These are phyloP conservation scores for Termitomyces eurrhizus DNA, from an alignment of 768 basidiomycete species.

Conservation along the genomic window DNA sequence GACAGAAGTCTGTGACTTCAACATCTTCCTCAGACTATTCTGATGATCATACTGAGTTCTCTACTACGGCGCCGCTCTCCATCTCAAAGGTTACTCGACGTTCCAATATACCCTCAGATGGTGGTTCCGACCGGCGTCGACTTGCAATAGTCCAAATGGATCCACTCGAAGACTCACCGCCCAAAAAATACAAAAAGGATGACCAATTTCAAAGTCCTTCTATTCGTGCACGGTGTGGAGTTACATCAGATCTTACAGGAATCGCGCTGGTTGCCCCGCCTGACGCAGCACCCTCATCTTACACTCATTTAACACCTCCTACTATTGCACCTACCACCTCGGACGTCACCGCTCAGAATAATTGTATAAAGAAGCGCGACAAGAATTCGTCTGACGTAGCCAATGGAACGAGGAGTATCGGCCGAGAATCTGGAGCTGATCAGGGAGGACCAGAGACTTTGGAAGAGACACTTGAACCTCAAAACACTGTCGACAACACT, in stretches of 20 bases:
- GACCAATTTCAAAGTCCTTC: conserved; percentile 25
- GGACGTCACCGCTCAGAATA: conserved; percentile 13
- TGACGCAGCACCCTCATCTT: conserved; percentile 53
- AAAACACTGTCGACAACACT: conserved; percentile 22
- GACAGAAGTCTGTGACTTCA: conserved; percentile 28
- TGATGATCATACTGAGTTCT: conserved; percentile 30
- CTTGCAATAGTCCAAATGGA: conserved; percentile 67
- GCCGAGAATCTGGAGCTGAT: conserved; percentile 47
- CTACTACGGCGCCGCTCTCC: conserved; percentile 20
- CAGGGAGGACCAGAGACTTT: conserved; percentile 17
- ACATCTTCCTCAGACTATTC: conserved; percentile 51
- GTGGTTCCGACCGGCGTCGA: conserved; percentile 60
- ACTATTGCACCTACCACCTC: conserved; percentile 39
- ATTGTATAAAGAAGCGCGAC: conserved; percentile 26
- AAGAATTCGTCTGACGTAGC: conserved; percentile 48
- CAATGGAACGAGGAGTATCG: conserved; percentile 27
- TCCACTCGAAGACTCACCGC: conserved; percentile 26
- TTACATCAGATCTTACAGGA: conserved; percentile 39
- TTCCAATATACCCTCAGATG: conserved; percentile 52
- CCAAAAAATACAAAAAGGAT: conserved; percentile 20
- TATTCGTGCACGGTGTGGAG: conserved; percentile 35
- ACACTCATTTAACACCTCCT: conserved; percentile 52
- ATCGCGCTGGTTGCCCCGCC: conserved; percentile 72
- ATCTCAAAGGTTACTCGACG: conserved; percentile 33
- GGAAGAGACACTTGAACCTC: conserved; percentile 15